Evolutionary conservation across 2,329 filamentous ascomycete genomes (phyloP).

Genomic region (Diaporthe vexans): DNA sequence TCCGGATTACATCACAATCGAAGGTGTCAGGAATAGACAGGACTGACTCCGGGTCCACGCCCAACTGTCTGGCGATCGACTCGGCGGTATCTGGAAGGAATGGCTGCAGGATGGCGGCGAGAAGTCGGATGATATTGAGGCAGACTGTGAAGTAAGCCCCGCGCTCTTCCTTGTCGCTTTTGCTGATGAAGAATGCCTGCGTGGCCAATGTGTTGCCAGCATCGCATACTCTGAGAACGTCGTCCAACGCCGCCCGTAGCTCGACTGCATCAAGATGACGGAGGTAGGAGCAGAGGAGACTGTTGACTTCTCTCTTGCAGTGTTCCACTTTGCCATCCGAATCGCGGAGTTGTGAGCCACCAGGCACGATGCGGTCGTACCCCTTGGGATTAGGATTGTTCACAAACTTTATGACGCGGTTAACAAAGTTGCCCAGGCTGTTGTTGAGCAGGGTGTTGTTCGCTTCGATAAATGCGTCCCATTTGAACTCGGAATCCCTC

Average conservation of each 20-base stretch:
- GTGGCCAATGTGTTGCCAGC: neutral
- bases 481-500: slow-evolving; percentile 90
- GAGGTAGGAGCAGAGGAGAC: neutral
- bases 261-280: slow-evolving; percentile 9
- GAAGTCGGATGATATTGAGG: neutral
- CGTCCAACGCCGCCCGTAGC: neutral
- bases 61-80: slow-evolving; percentile 12
- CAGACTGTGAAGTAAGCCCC: neutral
- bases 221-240: neutral
- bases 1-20: neutral
- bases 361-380: slow-evolving; percentile 78
- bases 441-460: slow-evolving; percentile 93
- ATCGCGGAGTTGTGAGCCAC: slow-evolving; percentile 46
- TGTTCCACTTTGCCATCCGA: neutral
- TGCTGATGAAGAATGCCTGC: neutral
- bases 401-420: slow-evolving; percentile 81
- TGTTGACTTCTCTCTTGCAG: neutral
- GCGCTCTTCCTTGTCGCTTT: neutral
- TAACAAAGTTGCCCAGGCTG: slow-evolving; percentile 82
- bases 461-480: slow-evolving; percentile 83
- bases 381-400: slow-evolving; percentile 68
- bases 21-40: neutral
- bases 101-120: slow-evolving; percentile 7
- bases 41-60: neutral
- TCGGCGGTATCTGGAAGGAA: slow-evolving; percentile 13